Evolutionary conservation across 2,329 filamentous ascomycete species (phyloP), one percentile per base, ranked within the genome.

Genomic region (Cytospora paraplurivora): DNA sequence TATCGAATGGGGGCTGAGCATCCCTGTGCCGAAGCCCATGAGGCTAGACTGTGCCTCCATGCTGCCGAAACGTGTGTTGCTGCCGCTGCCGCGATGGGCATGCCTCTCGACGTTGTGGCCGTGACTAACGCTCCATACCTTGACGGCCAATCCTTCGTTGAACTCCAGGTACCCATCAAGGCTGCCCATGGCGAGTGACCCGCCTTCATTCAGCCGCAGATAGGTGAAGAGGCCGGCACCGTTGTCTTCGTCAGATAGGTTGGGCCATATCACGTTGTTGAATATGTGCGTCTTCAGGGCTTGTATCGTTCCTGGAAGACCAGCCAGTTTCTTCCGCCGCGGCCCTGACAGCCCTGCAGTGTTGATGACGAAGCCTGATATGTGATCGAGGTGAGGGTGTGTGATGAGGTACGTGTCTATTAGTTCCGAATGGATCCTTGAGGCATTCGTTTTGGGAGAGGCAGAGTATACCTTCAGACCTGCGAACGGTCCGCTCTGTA

Each of bases 181-280:
- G 66, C 92, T 88, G 1, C 93, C 93, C 7, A 97, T 80, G 33
- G 91, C 88, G 1, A 90, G 88, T 65, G 94, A 95, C 3, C 94
- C 94, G 12, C 93, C 94, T 73, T 97, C 93, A 6, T 92, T 88
- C 11, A 99, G 81, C 17, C 95, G 86, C 74, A 93, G 88, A 70
- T 96, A 98, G 0, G 92, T 97, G 38, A 99, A 87, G 34, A 99
- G 83, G 0, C 95, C 95, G 4, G 93, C 93, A 32, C 95, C 95
- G 38, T 93, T 93, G 74, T 97, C 95, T 77, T 99, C 95, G 72
- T 99, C 94, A 0, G 92, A 96, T 47, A 99, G 79, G 69, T 99
- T 99, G 0, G 95, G 95, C 95, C 95, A 99, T 60, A 98, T 96
- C 63, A 97, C 81, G 72, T 97, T 96, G 76, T 99, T 99, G 80